phyloP scores from a whole-genome alignment of 2,329 filamentous ascomycete species.

The Claviceps pusilla region DNA sequence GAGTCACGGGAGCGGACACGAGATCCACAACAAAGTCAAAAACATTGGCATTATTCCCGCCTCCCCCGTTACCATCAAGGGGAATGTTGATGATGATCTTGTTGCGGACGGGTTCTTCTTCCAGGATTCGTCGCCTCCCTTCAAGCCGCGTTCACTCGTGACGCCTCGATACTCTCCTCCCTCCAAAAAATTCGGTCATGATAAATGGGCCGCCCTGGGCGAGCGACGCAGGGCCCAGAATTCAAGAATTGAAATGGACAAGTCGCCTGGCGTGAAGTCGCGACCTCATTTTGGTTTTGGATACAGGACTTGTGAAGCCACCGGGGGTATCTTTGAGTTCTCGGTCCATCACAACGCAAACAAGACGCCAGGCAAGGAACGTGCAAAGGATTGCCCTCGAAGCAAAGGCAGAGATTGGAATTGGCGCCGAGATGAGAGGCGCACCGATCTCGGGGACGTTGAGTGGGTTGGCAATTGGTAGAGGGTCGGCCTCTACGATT shows the following conservation, averaged over 20 bases:
- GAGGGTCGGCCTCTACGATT: slow-evolving; percentile 28
- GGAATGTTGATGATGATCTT: slow-evolving; percentile 47
- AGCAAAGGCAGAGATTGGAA: slow-evolving; percentile 45
- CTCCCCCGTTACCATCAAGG: slow-evolving; percentile 23
- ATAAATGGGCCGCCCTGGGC: slow-evolving; percentile 84
- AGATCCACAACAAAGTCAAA: slow-evolving; percentile 10
- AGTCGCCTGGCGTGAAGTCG: slow-evolving; percentile 33
- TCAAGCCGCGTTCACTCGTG: slow-evolving; percentile 20
- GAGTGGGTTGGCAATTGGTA: slow-evolving; percentile 95
- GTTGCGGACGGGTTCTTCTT: slow-evolving; percentile 60
- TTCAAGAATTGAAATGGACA: slow-evolving; percentile 34
- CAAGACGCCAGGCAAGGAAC: slow-evolving; percentile 26
- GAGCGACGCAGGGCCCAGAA: slow-evolving; percentile 60
- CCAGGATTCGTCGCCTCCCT: slow-evolving; percentile 40
- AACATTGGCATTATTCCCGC: slow-evolving; percentile 9
- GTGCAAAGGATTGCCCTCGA: slow-evolving; percentile 39
- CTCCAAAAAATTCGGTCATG: slow-evolving; percentile 46
- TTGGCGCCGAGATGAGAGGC: slow-evolving; percentile 43
- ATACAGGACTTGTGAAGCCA: slow-evolving; percentile 32
- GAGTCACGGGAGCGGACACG: slow-evolving; percentile 55
- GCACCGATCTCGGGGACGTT: slow-evolving; percentile 58
- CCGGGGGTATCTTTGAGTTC: slow-evolving; percentile 31
- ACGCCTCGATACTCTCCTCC: slow-evolving; percentile 48
- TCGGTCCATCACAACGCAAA: slow-evolving; percentile 23
- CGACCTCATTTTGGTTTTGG: slow-evolving; percentile 35